Percentiles rank a stretch among this genome's conserved stretches.
phyloP scores from a whole-genome alignment of 495 filamentous ascomycete species.

The Aspergillus nanangensis region DNA sequence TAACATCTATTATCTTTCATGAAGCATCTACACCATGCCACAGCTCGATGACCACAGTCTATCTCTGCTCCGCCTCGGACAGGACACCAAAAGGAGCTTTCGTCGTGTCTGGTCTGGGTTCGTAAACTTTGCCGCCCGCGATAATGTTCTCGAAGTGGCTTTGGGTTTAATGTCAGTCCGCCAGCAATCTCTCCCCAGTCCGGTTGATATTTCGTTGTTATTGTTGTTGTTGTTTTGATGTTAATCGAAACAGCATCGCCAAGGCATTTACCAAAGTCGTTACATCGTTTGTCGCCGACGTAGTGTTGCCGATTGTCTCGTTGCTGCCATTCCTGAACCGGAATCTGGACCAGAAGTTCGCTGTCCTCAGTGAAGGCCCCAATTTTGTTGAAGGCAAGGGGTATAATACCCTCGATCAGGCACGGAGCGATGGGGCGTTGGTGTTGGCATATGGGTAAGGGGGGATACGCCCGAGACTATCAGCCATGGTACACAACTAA shows the following conservation, averaged over 20 bases:
- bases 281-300: conserved; percentile 67
- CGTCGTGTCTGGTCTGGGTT: conserved; percentile 56
- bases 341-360: conserved; percentile 75
- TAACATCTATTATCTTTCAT: no score
- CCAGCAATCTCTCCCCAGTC: no score
- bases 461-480: no score
- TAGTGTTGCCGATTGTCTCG: conserved; percentile 64
- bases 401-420: conserved; percentile 67
- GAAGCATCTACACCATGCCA: no score
- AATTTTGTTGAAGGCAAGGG: conserved; percentile 38
- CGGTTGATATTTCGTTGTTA: no score
- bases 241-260: conserved; percentile 48
- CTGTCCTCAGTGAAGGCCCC: conserved; percentile 54
- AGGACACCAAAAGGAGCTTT: conserved; percentile 28
- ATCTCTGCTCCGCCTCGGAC: conserved; percentile 18
- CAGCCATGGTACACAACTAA: conserved; percentile 6
- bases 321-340: conserved; percentile 63
- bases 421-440: conserved; percentile 65
- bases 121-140: conserved; percentile 65
- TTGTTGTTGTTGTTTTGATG: not conserved
- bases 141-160: conserved; percentile 73
- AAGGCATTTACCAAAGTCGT: conserved; percentile 69
- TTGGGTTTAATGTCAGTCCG: conserved; percentile 65
- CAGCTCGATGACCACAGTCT: not conserved
- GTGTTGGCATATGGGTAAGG: conserved; percentile 68